phyloP scores from a whole-genome alignment of 345 rosid genomes.

The Conringia planisiliqua region DNA sequence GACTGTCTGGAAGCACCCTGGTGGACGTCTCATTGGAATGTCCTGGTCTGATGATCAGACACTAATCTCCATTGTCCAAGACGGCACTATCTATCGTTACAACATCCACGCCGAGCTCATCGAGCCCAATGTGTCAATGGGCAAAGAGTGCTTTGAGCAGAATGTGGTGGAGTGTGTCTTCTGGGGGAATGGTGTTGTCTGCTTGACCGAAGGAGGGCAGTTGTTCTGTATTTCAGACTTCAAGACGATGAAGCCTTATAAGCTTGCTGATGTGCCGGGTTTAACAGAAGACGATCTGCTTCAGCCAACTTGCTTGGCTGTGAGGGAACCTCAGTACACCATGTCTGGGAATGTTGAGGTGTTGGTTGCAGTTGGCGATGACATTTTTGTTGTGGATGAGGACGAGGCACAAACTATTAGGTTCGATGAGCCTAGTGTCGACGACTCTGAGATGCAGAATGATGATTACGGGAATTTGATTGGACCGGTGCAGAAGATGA shows the following conservation, averaged over 20 bases:
- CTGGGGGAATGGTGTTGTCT: conserved; percentile 92
- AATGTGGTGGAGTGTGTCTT: conserved; percentile 85
- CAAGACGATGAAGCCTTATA: conserved; percentile 50
- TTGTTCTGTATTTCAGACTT: conserved; percentile 71
- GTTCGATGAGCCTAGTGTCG: conserved; percentile 24
- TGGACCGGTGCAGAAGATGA: conserved; percentile 80
- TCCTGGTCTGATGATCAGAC: conserved; percentile 94
- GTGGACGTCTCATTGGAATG: conserved; percentile 89
- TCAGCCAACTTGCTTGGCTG: conserved; percentile 62
- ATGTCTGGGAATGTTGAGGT: conserved; percentile 87
- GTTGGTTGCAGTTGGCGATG: conserved; percentile 55
- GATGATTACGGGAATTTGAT: conserved; percentile 45
- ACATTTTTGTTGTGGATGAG: conserved; percentile 68
- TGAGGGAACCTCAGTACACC: conserved; percentile 87
- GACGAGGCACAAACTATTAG: conserved; percentile 55
- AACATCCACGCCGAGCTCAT: conserved; percentile 67
- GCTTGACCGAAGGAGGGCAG: conserved; percentile 73
- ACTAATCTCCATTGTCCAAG: conserved; percentile 77
- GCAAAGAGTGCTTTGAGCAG: conserved; percentile 85
- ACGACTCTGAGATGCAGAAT: conserved; percentile 46
- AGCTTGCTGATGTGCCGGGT: conserved; percentile 56
- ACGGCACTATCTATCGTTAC: conserved; percentile 86
- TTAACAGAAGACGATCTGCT: conserved; percentile 46
- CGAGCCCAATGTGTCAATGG: conserved; percentile 72
- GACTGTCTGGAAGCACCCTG: conserved; percentile 90